Evolutionary conservation across 495 filamentous ascomycete genomes (phyloP).

Genomic region (Annulohypoxylon moriforme): DNA sequence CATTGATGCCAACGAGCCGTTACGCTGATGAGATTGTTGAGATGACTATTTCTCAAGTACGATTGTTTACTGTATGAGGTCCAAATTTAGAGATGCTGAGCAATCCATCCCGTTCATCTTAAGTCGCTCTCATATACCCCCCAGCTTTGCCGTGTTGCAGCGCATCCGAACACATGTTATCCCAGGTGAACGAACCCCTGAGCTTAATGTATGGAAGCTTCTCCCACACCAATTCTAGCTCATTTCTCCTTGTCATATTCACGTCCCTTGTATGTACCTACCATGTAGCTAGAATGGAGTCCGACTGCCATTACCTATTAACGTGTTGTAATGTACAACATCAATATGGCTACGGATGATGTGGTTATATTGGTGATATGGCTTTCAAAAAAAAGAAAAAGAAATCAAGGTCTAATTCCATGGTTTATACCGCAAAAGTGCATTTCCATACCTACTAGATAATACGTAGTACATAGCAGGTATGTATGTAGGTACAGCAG

Average conservation of each 20-base stretch:
- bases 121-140: constrained; percentile 11
- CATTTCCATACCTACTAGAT: background rate
- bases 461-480: background rate
- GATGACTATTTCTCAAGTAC: constrained; percentile 10
- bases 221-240: background rate
- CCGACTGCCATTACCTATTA: background rate
- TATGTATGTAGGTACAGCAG: too few species aligned
- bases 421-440: background rate
- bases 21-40: constrained; percentile 4
- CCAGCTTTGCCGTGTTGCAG: constrained; percentile 17
- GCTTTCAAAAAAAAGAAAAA: background rate
- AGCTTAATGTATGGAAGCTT: constrained; percentile 16
- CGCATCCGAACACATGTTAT: constrained; percentile 19
- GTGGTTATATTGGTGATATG: background rate
- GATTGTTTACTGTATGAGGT: constrained; percentile 9
- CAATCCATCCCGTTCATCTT: background rate
- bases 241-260: too few species aligned
- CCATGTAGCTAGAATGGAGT: background rate
- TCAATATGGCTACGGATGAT: background rate
- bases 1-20: background rate
- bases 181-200: constrained; percentile 16
- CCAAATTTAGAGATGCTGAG: constrained; percentile 27
- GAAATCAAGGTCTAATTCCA: background rate
- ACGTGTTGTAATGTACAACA: background rate
- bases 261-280: background rate